These are phyloP conservation scores for Macaranga tanarius DNA, from an alignment of 441 rosid species.

Conservation along the genomic window DNA sequence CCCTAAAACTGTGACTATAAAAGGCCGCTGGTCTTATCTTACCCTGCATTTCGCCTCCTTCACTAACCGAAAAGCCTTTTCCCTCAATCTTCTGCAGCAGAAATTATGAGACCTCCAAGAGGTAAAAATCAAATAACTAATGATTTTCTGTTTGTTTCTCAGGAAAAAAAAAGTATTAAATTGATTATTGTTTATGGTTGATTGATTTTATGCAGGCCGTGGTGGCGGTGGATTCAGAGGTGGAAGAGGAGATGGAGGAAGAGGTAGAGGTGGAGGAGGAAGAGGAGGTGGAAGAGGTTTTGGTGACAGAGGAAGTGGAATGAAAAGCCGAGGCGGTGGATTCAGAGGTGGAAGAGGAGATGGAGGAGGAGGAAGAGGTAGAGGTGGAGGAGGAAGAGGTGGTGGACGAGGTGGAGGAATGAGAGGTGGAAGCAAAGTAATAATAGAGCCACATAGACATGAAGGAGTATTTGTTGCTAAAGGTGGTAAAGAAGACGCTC, in stretches of 20 bases:
- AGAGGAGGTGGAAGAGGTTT: slow-evolving; percentile 46
- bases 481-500: slow-evolving; percentile 98
- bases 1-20: slow-evolving; percentile 11
- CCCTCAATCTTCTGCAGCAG: not conserved
- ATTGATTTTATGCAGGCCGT: slow-evolving; percentile 34
- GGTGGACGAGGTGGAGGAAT: slow-evolving; percentile 71
- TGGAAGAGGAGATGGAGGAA: slow-evolving; percentile 58
- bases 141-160: not conserved
- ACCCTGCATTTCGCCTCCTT: not conserved
- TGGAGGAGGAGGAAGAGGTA: slow-evolving; percentile 50
- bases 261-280: slow-evolving; percentile 48
- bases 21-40: not conserved
- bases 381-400: slow-evolving; percentile 45
- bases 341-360: slow-evolving; percentile 65
- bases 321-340: slow-evolving; percentile 43
- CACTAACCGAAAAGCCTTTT: not conserved
- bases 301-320: slow-evolving; percentile 40
- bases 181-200: not conserved
- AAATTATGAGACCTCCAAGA: slow-evolving; percentile 41
- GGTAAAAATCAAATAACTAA: slow-evolving; percentile 33
- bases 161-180: not conserved
- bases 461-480: slow-evolving; percentile 86
- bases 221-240: slow-evolving; percentile 64
- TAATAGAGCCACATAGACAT: slow-evolving; percentile 92
- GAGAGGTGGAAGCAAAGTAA: slow-evolving; percentile 90